Evolutionary conservation across 2,329 filamentous ascomycete genomes (phyloP).

Genomic region (Hymenoscyphus salicellus): DNA sequence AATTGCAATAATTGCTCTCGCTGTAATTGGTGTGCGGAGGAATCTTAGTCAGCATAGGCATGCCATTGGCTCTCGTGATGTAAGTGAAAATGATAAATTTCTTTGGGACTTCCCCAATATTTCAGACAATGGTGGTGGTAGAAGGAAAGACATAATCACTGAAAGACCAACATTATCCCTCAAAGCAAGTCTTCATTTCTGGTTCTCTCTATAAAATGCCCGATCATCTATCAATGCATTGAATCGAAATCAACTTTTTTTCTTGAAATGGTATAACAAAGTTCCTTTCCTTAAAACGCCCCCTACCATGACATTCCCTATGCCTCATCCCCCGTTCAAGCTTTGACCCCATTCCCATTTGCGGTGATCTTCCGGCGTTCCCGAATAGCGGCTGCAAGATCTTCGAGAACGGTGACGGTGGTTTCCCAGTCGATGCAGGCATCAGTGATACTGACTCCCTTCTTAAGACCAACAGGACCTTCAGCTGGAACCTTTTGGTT

Average conservation of each 20-base stretch:
- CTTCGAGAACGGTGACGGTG: constrained; percentile 77
- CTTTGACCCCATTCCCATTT: constrained; percentile 5
- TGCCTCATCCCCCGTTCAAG: background rate
- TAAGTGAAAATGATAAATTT: too few species aligned
- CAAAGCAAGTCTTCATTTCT: background rate
- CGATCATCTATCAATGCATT: constrained; percentile 8
- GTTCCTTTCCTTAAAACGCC: background rate
- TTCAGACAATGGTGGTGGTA: too few species aligned
- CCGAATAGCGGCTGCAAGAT: constrained; percentile 80
- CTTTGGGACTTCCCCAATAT: too few species aligned
- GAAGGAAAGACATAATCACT: too few species aligned
- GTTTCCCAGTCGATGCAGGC: constrained; percentile 93
- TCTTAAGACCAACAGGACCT: constrained; percentile 74
- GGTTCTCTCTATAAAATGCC: constrained; percentile 10
- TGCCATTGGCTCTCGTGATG: too few species aligned
- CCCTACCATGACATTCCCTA: background rate
- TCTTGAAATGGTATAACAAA: background rate
- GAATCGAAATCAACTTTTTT: background rate
- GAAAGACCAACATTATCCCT: background rate
- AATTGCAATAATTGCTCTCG: too few species aligned
- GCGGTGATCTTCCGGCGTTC: constrained; percentile 56
- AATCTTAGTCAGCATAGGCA: too few species aligned
- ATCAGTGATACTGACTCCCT: constrained; percentile 91
- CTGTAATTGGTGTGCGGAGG: too few species aligned
- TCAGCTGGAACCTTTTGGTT: constrained; percentile 85